A percentile compares a stretch with the other conserved stretches of the same genome.
phyloP scores from a whole-genome alignment of 306 rosid species.

The Dryas drummondii region DNA sequence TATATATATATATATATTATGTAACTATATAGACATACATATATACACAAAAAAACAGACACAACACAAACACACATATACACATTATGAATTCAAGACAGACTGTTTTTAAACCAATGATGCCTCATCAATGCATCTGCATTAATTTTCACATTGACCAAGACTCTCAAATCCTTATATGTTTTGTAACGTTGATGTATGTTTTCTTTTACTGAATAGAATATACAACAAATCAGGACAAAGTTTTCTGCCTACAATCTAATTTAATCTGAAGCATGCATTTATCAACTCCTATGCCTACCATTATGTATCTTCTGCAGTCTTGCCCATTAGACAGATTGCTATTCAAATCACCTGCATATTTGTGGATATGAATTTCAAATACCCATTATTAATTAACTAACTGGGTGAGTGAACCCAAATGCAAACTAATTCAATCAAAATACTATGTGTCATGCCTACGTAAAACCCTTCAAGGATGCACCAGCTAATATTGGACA shows the following conservation, averaged over 20 bases:
- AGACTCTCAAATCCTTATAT: background rate
- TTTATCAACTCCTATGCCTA: conserved; percentile 14
- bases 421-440: conserved; percentile 15
- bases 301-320: background rate
- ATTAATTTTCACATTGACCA: background rate
- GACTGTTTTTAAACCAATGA: background rate
- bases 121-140: background rate
- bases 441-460: conserved; percentile 1
- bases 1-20: no score
- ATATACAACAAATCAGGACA: no score
- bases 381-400: background rate
- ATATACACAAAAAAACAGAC: no score
- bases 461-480: conserved; percentile 30
- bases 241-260: background rate
- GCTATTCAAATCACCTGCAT: background rate
- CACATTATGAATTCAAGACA: no score
- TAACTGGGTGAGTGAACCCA: conserved; percentile 1
- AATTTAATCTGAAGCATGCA: conserved; percentile 3
- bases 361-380: background rate
- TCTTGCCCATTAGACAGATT: background rate
- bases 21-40: no score
- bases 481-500: conserved; percentile 8
- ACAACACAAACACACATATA: no score
- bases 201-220: background rate
- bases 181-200: background rate